These are phyloP conservation scores for Orbilia javanica DNA, from an alignment of 2,329 filamentous ascomycete genomes.

Conservation along the genomic window DNA sequence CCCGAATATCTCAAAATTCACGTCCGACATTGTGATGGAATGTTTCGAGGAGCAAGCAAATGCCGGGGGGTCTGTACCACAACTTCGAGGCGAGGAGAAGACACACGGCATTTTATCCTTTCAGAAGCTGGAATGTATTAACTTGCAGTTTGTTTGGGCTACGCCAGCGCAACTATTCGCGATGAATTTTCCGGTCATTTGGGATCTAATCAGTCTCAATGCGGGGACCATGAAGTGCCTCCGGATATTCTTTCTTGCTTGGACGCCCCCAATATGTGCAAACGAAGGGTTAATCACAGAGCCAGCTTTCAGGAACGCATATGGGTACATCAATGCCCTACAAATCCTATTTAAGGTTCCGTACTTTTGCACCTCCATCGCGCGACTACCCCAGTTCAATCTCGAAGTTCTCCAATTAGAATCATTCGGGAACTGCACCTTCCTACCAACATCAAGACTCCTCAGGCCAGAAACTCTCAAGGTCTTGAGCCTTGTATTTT, in stretches of 20 bases:
- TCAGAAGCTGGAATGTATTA: background rate
- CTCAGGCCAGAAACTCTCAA: slow-evolving; percentile 11
- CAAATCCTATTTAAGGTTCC: no score
- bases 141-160: background rate
- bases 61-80: background rate
- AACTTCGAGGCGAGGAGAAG: background rate
- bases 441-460: background rate
- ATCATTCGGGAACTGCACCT: background rate
- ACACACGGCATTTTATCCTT: background rate
- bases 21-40: background rate
- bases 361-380: background rate
- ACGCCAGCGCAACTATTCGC: background rate
- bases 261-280: background rate
- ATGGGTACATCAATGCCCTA: no score
- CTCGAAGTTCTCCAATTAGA: slow-evolving; percentile 13
- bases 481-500: slow-evolving; percentile 22
- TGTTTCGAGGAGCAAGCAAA: background rate
- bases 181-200: background rate
- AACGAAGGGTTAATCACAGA: background rate
- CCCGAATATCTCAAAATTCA: background rate
- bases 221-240: background rate
- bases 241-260: background rate
- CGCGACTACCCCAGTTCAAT: background rate
- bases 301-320: background rate
- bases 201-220: slow-evolving; percentile 1